Percentiles rank a stretch among this genome's conserved stretches.
These are phyloP conservation scores for Xerophyta viscosa DNA, from an alignment of 106 monocot genomes.

Conservation along the genomic window DNA sequence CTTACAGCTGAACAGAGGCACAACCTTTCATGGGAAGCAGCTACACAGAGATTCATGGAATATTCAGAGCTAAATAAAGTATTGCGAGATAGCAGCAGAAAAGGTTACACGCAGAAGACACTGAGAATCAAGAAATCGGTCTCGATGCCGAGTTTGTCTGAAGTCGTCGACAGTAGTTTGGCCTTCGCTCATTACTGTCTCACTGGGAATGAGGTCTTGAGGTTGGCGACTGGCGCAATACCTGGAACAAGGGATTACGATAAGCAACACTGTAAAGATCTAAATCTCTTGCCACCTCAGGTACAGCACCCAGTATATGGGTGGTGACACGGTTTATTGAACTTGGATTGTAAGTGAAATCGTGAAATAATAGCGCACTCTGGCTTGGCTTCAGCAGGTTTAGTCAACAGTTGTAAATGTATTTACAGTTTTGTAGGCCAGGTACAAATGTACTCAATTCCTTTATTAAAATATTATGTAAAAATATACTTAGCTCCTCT, in stretches of 20 bases:
- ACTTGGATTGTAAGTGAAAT: too few relatives aligned
- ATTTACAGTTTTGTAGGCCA: not conserved
- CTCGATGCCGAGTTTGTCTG: constrained; percentile 50
- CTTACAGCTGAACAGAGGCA: constrained; percentile 75
- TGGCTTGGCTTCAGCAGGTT: not conserved
- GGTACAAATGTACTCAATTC: not conserved
- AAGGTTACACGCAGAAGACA: not conserved
- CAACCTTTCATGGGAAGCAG: constrained; percentile 94
- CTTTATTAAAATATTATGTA: too few relatives aligned
- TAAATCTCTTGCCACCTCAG: constrained; percentile 68
- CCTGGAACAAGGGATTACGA: constrained; percentile 70
- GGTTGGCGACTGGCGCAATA: constrained; percentile 79
- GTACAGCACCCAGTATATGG: constrained; percentile 74
- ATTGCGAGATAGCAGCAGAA: constrained; percentile 15
- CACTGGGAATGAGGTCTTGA: constrained; percentile 79
- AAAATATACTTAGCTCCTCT: too few relatives aligned
- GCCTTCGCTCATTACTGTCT: constrained; percentile 86
- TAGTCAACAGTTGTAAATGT: not conserved
- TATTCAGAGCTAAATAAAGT: constrained; percentile 83
- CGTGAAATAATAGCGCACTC: too few relatives aligned
- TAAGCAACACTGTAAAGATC: constrained; percentile 66
- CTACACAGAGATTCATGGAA: constrained; percentile 80
- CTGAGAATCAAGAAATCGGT: constrained; percentile 37
- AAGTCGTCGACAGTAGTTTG: constrained; percentile 65
- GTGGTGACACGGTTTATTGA: constrained; percentile 32